These are phyloP conservation scores for Phytophthora pseudosyringae DNA, from an alignment of 352 stramenopile species.

Conservation along the genomic window DNA sequence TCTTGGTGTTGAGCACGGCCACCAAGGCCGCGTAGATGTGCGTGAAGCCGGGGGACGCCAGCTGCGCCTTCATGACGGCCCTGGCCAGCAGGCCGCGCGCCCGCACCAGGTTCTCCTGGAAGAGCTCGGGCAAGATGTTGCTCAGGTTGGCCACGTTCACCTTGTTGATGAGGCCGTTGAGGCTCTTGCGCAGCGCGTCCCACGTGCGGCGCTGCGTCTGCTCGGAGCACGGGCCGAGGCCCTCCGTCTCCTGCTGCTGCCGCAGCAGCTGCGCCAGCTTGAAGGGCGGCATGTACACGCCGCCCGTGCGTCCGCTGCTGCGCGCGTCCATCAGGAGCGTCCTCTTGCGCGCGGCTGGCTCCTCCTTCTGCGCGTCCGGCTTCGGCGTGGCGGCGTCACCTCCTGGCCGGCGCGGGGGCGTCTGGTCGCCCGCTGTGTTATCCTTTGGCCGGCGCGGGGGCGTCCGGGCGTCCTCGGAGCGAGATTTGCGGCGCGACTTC, in stretches of 20 bases:
- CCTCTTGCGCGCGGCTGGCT: slow-evolving; percentile 27
- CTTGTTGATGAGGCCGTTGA: slow-evolving; percentile 99
- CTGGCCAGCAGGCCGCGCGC: slow-evolving; percentile 94
- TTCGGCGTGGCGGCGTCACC: not conserved
- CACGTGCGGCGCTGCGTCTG: slow-evolving; percentile 94
- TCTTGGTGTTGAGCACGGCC: slow-evolving; percentile 99
- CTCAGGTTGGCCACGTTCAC: slow-evolving; percentile 95
- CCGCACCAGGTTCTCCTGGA: slow-evolving; percentile 98
- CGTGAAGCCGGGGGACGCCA: slow-evolving; percentile 96
- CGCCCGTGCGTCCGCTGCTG: slow-evolving; percentile 74
- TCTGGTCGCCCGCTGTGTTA: slow-evolving; percentile 3
- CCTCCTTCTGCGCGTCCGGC: slow-evolving; percentile 7
- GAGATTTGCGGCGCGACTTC: slow-evolving; percentile 19
- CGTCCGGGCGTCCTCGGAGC: not conserved
- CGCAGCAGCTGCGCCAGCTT: slow-evolving; percentile 90
- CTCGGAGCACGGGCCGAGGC: slow-evolving; percentile 47
- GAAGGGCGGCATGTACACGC: slow-evolving; percentile 94
- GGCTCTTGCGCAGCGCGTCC: slow-evolving; percentile 96
- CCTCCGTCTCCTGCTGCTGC: slow-evolving; percentile 40
- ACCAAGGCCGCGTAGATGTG: slow-evolving; percentile 97
- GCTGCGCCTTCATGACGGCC: slow-evolving; percentile 96
- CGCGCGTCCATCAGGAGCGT: slow-evolving; percentile 42
- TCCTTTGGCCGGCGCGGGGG: slow-evolving; percentile 17
- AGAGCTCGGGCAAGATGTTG: slow-evolving; percentile 96
- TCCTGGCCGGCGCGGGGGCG: slow-evolving; percentile 12